Conservation (phyloP, 2,329 filamentous ascomycete genomes). For the Cytospora piceae region DNA sequence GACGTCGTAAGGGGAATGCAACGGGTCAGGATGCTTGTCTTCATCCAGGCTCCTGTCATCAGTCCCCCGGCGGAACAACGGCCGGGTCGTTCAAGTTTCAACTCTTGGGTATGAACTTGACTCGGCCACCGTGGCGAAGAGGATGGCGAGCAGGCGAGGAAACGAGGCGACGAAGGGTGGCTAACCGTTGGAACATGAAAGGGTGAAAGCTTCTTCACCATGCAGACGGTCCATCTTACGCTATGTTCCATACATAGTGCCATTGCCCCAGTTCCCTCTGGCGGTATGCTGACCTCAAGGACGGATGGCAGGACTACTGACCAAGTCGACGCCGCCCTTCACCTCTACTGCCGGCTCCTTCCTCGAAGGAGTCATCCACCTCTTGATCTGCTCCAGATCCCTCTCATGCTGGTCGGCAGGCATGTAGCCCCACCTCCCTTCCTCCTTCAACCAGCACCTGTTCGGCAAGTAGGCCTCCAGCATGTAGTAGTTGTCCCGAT, state of each 20-base stretch:
- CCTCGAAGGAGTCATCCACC: slow-evolving; percentile 33
- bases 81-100: too few species aligned
- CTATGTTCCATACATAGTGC: neutral
- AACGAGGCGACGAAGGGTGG: too few species aligned
- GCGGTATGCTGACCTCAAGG: neutral
- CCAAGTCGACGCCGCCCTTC: neutral
- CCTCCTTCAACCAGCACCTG: slow-evolving; percentile 53
- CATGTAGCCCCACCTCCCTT: slow-evolving; percentile 54
- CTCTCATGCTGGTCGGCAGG: slow-evolving; percentile 44
- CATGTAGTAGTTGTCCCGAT: slow-evolving; percentile 62
- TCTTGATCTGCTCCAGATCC: slow-evolving; percentile 42
- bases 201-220: neutral
- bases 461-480: slow-evolving; percentile 61
- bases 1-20: too few species aligned
- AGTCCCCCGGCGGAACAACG: too few species aligned
- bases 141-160: too few species aligned
- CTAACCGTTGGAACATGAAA: neutral
- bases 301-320: neutral
- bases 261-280: neutral
- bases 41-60: too few species aligned
- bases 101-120: too few species aligned
- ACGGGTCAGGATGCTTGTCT: too few species aligned
- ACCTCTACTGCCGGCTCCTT: neutral
- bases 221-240: neutral
- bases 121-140: too few species aligned